Conservation (phyloP, 306 rosid genomes). For the Cucurbita pepo region DNA sequence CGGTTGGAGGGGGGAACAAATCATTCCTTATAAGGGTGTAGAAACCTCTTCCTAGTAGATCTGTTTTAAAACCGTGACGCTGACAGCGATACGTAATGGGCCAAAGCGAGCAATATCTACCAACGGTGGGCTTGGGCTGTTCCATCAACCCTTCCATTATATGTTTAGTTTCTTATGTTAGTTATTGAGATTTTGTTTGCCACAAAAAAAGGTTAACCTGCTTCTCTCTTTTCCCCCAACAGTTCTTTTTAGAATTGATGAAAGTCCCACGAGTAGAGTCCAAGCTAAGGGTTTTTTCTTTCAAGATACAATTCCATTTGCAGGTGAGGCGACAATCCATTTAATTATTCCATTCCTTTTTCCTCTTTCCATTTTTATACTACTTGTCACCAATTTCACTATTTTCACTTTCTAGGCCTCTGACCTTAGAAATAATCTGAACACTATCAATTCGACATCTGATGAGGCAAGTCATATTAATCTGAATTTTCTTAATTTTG, state of each 20-base stretch:
- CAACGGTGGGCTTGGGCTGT: no score
- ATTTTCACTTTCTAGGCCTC: constrained; percentile 41
- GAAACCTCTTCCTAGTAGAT: no score
- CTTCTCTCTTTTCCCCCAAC: background rate
- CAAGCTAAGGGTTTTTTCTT: constrained; percentile 85
- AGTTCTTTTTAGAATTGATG: constrained; percentile 87
- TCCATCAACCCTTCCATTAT: background rate
- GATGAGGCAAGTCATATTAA: constrained; percentile 48
- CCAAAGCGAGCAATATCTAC: no score
- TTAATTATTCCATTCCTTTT: constrained; percentile 7
- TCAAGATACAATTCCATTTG: constrained; percentile 61
- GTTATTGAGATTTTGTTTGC: background rate
- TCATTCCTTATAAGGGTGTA: no score
- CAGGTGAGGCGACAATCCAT: constrained; percentile 47
- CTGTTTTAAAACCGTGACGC: no score
- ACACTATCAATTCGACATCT: constrained; percentile 57
- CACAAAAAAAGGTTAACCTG: constrained; percentile 6
- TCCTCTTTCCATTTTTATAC: constrained; percentile 3
- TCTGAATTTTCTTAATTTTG: constrained; percentile 4
- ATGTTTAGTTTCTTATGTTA: background rate
- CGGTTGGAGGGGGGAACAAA: no score
- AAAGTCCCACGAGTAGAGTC: constrained; percentile 82
- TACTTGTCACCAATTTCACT: constrained; percentile 9
- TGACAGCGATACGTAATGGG: no score
- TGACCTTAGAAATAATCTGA: constrained; percentile 69